Percentiles rank a stretch among this genome's conserved stretches.
phyloP scores from a whole-genome alignment of 1,284 basidiomycete species.

The Afroboletus lepidellus region DNA sequence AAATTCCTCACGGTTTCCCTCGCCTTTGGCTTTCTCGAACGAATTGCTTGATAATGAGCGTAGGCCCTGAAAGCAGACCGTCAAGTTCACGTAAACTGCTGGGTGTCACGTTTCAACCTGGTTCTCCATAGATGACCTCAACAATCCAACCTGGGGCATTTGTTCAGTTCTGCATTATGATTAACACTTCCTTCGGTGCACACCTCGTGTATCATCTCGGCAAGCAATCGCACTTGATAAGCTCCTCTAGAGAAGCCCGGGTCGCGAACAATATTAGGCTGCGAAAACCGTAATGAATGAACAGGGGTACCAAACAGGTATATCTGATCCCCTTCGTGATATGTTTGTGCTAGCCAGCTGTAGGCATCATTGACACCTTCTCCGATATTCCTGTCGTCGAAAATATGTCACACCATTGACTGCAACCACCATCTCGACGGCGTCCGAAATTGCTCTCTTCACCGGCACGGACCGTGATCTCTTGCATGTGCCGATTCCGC shows the following conservation, averaged over 20 bases:
- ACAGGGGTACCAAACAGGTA: neutral
- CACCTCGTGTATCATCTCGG: constrained; percentile 44
- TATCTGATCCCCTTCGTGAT: neutral
- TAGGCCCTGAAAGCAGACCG: neutral
- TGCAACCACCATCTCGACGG: constrained; percentile 23
- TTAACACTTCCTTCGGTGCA: neutral
- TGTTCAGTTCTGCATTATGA: neutral
- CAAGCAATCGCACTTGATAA: constrained; percentile 43
- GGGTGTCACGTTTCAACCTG: constrained; percentile 24
- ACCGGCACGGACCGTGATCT: no score
- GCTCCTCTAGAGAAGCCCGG: constrained; percentile 48
- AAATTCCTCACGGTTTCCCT: constrained; percentile 29
- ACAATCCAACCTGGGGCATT: constrained; percentile 21
- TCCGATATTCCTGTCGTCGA: constrained; percentile 22
- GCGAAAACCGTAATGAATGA: neutral
- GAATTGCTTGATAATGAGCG: constrained; percentile 7
- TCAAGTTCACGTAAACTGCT: neutral
- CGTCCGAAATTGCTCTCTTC: constrained; percentile 20
- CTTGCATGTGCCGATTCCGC: constrained; percentile 39
- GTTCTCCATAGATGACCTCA: constrained; percentile 22
- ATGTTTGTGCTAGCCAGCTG: neutral
- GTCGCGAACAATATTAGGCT: neutral
- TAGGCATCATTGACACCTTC: constrained; percentile 15
- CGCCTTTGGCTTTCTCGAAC: constrained; percentile 11
- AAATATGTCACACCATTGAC: neutral